Base-by-base conservation (phyloP, 106 monocot species). In the Gastrodia elata region DNA sequence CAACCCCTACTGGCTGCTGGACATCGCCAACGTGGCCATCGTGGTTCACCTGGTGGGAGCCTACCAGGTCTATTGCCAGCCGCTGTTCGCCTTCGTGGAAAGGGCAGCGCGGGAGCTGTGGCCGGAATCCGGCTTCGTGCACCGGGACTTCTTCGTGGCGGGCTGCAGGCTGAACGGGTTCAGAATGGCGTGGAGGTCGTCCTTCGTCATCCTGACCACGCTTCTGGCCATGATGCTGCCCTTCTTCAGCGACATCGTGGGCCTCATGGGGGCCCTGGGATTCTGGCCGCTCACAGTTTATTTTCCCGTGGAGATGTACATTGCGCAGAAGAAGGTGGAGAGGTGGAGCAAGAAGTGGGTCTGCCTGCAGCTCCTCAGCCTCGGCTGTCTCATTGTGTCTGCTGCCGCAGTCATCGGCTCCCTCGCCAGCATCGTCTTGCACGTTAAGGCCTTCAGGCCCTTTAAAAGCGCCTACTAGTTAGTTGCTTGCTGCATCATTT, bases 241-340 rank as follows among this genome's bases (percentile, higher is more conserved):
- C 0, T 92, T 93, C 82, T 93, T 93, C 81, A 93, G 89, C 75
- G 93, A 93, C 64, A 81, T 93, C 3, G 87, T 89, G 24, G 89
- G 89, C 16, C 65, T 93, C 65, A 72, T 93, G 42, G 93, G 93
- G 8, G 93, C 93, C 1, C 39, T 93, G 2, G 85, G 83, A 6
- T 93, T 89, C 75, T 93, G 92, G 92, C 89, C 92, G 22, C 68
- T 92, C 41, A 92, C 92, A 35, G 89, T 92, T 2, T 92, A 80
- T 74, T 92, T 92, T 65, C 92, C 92, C 30, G 79, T 92, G 57
- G 89, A 92, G 82, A 89, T 89, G 87, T 87, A 89, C 73, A 85
- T 89, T 14, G 79, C 48, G 16, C 89, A 87, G 80, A 87, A 80
- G 83, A 89, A 75, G 79, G 67, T 89, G 6, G 74, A 82, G 10